Evolutionary conservation across 2,329 filamentous ascomycete species (phyloP), one percentile per base, ranked within the genome.

Genomic region (Ceratocystiopsis brevicomis): DNA sequence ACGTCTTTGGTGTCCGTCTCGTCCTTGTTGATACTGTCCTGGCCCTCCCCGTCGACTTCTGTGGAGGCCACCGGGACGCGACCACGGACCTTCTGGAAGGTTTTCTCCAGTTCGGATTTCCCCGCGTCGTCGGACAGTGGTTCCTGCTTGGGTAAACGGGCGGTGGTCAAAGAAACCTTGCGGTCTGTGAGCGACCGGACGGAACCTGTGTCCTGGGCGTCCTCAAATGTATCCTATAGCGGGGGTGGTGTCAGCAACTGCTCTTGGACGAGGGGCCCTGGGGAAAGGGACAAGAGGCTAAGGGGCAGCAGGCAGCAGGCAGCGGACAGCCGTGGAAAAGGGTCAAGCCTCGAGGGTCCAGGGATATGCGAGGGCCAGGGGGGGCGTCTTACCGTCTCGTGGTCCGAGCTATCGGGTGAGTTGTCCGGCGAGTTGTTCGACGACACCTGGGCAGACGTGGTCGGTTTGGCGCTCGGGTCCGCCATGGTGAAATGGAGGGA

Each of bases 211-310:
- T 83, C 80, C 52, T 74, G 64, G 44, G 83, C 85, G 66, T 94
- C 85, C 62, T 93, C 84, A 55, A 92, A 93, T 15, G 72, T 73
- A 53, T 87, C 79, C 78, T 84, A 51, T 38, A 32, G 16, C 25
- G 25, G 25, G 25, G 25, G 25, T 30, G 25, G 5, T 8, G 25
- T 30, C 10, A 30, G 25, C 25, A 11, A 30, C 25, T 10, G 25
- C 8, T 30, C 25, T 21, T 6, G 19, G 19, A 21, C 6, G 19
- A 21, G 19, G 19, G 19, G 19, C 19, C 19, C 19, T 6, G 19
- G 25, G 25, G 6, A 30, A 30, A 30, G 10, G 25, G 25, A 30
- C 5, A 11, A 30, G 25, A 30, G 8, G 25, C 25, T 10, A 2
- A 30, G 25, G 10, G 25, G 2, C 2, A 10, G 25, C 6, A 30